A percentile compares a stretch with the other conserved stretches of the same genome.
phyloP scores from a whole-genome alignment of 2,329 filamentous ascomycete genomes.

The Nannizziopsis barbatae region DNA sequence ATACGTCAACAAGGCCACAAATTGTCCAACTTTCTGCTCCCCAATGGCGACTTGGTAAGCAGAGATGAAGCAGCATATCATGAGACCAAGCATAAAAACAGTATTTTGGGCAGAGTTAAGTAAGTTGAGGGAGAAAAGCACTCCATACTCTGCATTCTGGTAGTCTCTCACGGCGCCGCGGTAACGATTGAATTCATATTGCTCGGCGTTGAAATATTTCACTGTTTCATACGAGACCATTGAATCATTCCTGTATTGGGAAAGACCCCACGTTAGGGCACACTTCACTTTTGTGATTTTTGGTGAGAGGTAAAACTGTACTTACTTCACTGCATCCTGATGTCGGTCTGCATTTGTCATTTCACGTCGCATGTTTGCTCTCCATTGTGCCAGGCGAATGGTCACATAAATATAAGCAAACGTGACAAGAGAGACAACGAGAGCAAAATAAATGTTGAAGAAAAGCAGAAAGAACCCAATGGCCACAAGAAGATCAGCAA shows the following conservation, averaged over 20 bases:
- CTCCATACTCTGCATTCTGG: constrained; percentile 63
- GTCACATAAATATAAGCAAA: constrained; percentile 97
- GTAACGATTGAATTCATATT: constrained; percentile 66
- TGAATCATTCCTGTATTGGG: constrained; percentile 63
- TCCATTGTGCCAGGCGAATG: constrained; percentile 86
- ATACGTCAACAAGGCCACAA: constrained; percentile 63
- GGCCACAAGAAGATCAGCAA: constrained; percentile 77
- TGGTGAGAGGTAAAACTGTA: constrained; percentile 13
- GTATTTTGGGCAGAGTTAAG: constrained; percentile 74
- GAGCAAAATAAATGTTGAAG: constrained; percentile 82
- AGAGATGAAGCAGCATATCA: constrained; percentile 60
- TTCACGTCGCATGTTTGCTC: constrained; percentile 77
- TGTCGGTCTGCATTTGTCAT: constrained; percentile 94
- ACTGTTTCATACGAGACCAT: constrained; percentile 97
- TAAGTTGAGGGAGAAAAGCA: constrained; percentile 62
- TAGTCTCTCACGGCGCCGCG: constrained; percentile 58
- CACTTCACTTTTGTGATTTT: neutral
- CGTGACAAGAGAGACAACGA: constrained; percentile 79
- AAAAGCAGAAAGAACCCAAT: constrained; percentile 66
- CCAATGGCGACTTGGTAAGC: constrained; percentile 65
- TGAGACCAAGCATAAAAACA: constrained; percentile 66
- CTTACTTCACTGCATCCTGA: constrained; percentile 84
- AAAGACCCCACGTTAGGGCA: constrained; percentile 1
- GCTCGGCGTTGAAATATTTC: constrained; percentile 80
- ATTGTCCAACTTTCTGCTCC: constrained; percentile 55